Percentiles rank a stretch among this genome's conserved stretches.
These are phyloP conservation scores for Nannizziopsis arthrosporioides DNA, from an alignment of 2,329 filamentous ascomycete species.

Conservation along the genomic window DNA sequence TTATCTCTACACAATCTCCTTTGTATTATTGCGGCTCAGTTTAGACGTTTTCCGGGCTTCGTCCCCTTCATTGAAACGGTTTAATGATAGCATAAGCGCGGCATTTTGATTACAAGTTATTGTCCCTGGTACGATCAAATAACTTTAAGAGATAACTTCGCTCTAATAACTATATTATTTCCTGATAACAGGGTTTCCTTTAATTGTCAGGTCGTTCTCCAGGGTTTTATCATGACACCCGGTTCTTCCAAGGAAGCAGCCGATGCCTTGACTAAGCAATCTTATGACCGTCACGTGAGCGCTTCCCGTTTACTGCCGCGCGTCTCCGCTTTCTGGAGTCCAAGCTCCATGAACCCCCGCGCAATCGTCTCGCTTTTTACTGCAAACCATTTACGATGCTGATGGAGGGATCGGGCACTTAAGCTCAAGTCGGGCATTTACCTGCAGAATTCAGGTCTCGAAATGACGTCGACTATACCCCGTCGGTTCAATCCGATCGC, in stretches of 20 bases:
- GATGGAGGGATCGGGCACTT: conserved; percentile 1
- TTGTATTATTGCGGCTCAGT: conserved; percentile 1
- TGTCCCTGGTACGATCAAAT: neutral
- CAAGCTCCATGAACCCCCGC: neutral
- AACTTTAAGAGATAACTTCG: neutral
- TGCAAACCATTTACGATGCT: neutral
- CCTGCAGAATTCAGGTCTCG: neutral
- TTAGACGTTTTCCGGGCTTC: neutral
- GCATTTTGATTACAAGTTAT: conserved; percentile 4
- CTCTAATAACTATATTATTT: neutral
- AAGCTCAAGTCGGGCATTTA: neutral
- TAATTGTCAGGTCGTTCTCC: neutral
- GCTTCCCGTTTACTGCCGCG: neutral
- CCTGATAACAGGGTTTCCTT: neutral
- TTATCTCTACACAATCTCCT: conserved; percentile 1
- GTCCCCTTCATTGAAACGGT: neutral
- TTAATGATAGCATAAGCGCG: conserved; percentile 5
- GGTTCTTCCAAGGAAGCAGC: too few species aligned
- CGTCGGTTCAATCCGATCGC: conserved; percentile 43
- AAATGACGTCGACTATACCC: conserved; percentile 25
- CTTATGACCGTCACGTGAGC: too few species aligned
- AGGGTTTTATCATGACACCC: too few species aligned
- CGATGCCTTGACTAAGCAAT: too few species aligned
- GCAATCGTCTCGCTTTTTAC: neutral
- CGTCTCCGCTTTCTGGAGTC: neutral